Conservation (phyloP, 768 basidiomycete genomes). For the Rhodotorula taiwanensis region DNA sequence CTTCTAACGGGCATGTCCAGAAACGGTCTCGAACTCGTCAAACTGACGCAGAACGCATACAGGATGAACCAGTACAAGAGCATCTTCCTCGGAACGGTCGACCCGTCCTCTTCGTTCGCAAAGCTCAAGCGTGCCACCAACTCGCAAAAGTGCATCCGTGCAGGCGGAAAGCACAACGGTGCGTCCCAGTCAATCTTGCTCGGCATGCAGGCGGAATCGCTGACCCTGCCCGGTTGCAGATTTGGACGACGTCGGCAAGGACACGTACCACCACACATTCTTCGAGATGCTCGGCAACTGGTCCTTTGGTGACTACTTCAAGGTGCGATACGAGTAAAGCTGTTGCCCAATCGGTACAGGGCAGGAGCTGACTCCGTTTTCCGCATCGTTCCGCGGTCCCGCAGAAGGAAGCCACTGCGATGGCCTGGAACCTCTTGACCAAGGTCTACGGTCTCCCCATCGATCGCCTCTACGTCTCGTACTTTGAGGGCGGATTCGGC, state of each 20-base stretch:
- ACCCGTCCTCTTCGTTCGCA: constrained; percentile 83
- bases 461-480: constrained; percentile 91
- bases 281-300: constrained; percentile 99
- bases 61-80: constrained; percentile 73
- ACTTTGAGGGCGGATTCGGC: constrained; percentile 91
- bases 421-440: constrained; percentile 92
- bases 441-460: constrained; percentile 77
- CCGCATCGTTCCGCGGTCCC: constrained; percentile 18
- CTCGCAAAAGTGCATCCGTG: constrained; percentile 95
- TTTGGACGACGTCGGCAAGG: constrained; percentile 96
- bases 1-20: too few relatives aligned
- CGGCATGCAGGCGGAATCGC: too few relatives aligned
- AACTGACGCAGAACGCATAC: too few relatives aligned
- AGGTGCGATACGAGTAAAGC: constrained; percentile 51
- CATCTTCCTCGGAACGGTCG: constrained; percentile 95
- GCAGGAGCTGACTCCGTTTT: constrained; percentile 6
- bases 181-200: constrained; percentile 16
- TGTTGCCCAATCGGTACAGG: neutral
- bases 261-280: constrained; percentile 70
- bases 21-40: too few relatives aligned
- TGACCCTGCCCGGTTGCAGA: constrained; percentile 52
- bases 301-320: constrained; percentile 99
- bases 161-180: constrained; percentile 99
- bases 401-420: constrained; percentile 83
- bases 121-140: constrained; percentile 91